phyloP scores from a whole-genome alignment of 2,329 filamentous ascomycete genomes.

The Colletotrichum siamense region DNA sequence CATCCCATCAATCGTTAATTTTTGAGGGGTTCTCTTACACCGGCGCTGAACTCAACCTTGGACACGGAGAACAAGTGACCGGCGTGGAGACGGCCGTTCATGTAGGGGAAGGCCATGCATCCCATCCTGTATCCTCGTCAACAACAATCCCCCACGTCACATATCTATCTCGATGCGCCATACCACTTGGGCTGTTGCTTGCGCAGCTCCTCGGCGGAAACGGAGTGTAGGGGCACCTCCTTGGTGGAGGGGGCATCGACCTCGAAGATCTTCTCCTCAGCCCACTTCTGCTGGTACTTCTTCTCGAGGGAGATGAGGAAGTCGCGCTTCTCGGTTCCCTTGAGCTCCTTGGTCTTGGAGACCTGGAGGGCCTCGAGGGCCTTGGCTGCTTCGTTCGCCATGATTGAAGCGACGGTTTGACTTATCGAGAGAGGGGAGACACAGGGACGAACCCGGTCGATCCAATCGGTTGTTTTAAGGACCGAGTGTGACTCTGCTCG shows the following conservation, averaged over 20 bases:
- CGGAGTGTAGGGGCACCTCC: constrained; percentile 78
- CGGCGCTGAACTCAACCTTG: constrained; percentile 91
- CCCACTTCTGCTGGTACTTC: constrained; percentile 90
- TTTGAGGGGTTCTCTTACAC: constrained; percentile 52
- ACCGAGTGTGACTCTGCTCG: background rate
- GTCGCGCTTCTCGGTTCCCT: constrained; percentile 84
- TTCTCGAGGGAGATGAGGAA: constrained; percentile 84
- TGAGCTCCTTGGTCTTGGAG: constrained; percentile 67
- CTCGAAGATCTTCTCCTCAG: constrained; percentile 79
- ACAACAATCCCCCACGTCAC: background rate
- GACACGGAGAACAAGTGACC: constrained; percentile 91
- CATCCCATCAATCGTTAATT: no score
- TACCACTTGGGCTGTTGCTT: constrained; percentile 87
- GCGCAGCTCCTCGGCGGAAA: constrained; percentile 76
- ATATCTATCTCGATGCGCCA: constrained; percentile 69
- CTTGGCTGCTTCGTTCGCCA: constrained; percentile 52
- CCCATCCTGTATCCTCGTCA: constrained; percentile 12
- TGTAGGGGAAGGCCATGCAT: constrained; percentile 62
- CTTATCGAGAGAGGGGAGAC: background rate
- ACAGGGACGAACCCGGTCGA: constrained; percentile 5
- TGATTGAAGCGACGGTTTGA: constrained; percentile 31
- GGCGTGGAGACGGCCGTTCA: constrained; percentile 88
- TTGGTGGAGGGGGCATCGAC: constrained; percentile 79
- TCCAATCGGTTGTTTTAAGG: background rate
- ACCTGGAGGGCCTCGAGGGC: constrained; percentile 57